Base-by-base conservation (phyloP, 108 stramenopile genomes). In the Cyclotella baltica region DNA sequence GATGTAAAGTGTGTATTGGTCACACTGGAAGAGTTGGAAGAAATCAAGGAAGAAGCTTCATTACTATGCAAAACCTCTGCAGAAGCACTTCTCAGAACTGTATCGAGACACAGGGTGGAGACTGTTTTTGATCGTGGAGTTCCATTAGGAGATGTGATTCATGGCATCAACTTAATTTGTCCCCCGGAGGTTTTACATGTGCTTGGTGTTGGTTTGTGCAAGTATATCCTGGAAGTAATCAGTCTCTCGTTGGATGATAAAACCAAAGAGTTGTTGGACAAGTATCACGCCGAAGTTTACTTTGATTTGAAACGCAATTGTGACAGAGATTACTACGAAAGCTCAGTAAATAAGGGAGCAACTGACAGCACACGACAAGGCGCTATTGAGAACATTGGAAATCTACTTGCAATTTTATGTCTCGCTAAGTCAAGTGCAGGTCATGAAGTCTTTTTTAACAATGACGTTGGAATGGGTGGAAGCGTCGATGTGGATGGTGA, bases 121-220 rank as follows among this genome's bases (percentile, higher is more conserved):
- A 65, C 36, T 38, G 64, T 40, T 20, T 43, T n/a, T n/a, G 64
- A 65, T n/a, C 40, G 15, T 1, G 27, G 27, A 38, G 43, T 65
- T 15, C 64, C 64, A 25, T 46, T 65, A 27, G 15, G 20, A 15
- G 64, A 65, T 22, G 11, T 27, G n/a, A 40, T 46, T 1, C 43
- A 46, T 43, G 64, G 64, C 15, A 46, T 65, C 11, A 40, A 65
- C 38, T 20, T 36, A 18, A 23, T 38, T 4, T 27, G 23, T 27
- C 64, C 64, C 19, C 64, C 64, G 13, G 64, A 65, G 27, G 38
- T 36, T 20, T 40, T 65, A 28, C 64, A 65, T 46, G 34, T 33
- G 6, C 19, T 47, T 43, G 64, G 64, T 5, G 27, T 28, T 43
- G 64, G 64, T 11, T 46, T 65, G 10, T 11, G 22, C 25, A 23